phyloP scores from a whole-genome alignment of 768 basidiomycete genomes.

The Boletus subcaerulescens region DNA sequence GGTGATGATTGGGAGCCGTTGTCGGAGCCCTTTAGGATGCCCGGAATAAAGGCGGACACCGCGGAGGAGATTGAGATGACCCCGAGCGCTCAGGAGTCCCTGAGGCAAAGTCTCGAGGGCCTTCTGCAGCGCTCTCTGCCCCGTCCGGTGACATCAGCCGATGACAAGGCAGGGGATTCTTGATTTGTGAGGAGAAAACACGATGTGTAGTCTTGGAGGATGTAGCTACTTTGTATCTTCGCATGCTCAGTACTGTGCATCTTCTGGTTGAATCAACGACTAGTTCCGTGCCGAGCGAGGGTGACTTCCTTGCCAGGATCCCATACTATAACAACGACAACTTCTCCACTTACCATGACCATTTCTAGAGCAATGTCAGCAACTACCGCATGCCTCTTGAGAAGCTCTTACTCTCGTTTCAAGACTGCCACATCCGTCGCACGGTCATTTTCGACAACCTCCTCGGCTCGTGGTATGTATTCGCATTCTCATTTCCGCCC shows the following conservation, averaged over 20 bases:
- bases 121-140: constrained; percentile 12
- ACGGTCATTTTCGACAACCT: constrained; percentile 22
- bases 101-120: constrained; percentile 26
- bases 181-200: not conserved
- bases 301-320: not conserved
- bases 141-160: not conserved
- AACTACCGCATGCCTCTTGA: not conserved
- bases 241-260: not conserved
- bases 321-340: not conserved
- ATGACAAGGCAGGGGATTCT: not conserved
- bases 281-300: constrained; percentile 18
- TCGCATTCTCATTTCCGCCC: not conserved
- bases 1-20: constrained; percentile 26
- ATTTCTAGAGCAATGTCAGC: not conserved
- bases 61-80: constrained; percentile 5
- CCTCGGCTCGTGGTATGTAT: constrained; percentile 17
- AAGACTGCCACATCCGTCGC: constrained; percentile 8
- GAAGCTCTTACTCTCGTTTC: constrained; percentile 6
- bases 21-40: constrained; percentile 13
- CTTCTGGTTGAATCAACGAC: no score
- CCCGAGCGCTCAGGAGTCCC: constrained; percentile 7
- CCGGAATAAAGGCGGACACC: not conserved
- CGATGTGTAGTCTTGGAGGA: not conserved
- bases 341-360: not conserved
- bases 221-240: constrained; percentile 4